These are phyloP conservation scores for Claviceps sp. DNA, from an alignment of 2,329 filamentous ascomycete genomes.

Conservation along the genomic window DNA sequence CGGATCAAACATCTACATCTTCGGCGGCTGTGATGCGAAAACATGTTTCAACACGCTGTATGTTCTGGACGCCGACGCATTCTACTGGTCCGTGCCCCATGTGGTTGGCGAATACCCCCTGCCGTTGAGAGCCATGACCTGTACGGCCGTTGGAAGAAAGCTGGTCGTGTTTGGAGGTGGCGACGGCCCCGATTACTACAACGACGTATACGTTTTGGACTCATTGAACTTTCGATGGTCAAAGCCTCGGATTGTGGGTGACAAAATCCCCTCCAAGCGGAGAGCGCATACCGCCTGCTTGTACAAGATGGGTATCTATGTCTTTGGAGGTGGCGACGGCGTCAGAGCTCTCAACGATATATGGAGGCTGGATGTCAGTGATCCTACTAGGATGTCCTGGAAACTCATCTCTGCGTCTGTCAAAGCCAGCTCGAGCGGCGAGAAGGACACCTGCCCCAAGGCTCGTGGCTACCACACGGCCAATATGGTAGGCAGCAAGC, in stretches of 20 bases:
- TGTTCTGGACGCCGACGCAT: conserved; percentile 55
- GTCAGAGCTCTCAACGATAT: conserved; percentile 59
- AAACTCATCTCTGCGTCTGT: conserved; percentile 43
- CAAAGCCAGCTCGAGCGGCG: conserved; percentile 14
- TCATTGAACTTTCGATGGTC: conserved; percentile 57
- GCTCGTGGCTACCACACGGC: conserved; percentile 59
- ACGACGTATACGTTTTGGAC: conserved; percentile 59
- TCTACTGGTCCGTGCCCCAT: conserved; percentile 54
- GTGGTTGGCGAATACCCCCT: conserved; percentile 52
- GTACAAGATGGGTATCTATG: conserved; percentile 54
- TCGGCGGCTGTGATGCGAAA: conserved; percentile 53
- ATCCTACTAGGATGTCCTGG: conserved; percentile 56
- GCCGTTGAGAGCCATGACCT: conserved; percentile 57
- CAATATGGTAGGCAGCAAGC: conserved; percentile 59
- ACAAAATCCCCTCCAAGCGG: conserved; percentile 44
- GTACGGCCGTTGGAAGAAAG: conserved; percentile 57
- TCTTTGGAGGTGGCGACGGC: conserved; percentile 60
- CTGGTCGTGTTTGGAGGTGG: conserved; percentile 57
- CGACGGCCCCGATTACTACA: conserved; percentile 58
- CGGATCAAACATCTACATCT: conserved; percentile 54
- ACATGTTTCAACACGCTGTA: conserved; percentile 59
- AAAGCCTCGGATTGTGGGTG: conserved; percentile 45
- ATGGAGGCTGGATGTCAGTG: conserved; percentile 57
- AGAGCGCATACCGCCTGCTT: conserved; percentile 58
- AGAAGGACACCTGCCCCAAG: conserved; percentile 37